Evolutionary conservation across 305 asterid species (phyloP).

Genomic region (Striga hermonthica): DNA sequence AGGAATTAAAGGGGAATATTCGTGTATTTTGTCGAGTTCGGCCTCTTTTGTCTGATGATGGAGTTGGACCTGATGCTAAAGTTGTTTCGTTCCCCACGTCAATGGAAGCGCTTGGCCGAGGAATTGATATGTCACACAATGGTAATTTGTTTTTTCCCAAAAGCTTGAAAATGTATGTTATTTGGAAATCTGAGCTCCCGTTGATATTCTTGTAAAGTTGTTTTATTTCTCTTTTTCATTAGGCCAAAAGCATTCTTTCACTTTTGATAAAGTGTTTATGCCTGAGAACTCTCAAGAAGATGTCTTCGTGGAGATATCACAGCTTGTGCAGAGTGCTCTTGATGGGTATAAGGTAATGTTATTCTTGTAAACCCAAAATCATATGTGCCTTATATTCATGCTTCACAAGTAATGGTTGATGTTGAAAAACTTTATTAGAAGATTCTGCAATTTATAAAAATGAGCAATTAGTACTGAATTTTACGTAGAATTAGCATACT

Average conservation of each 20-base stretch:
- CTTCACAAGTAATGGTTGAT: slow-evolving; percentile 19
- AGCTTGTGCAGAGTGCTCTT: slow-evolving; percentile 97
- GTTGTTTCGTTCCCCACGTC: slow-evolving; percentile 74
- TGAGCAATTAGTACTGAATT: too few relatives aligned
- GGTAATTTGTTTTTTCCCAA: slow-evolving; percentile 41
- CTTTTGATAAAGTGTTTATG: slow-evolving; percentile 81
- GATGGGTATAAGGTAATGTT: slow-evolving; percentile 87
- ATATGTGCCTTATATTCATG: slow-evolving; percentile 3
- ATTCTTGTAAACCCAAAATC: slow-evolving; percentile 19
- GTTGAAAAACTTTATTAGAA: slow-evolving; percentile 10
- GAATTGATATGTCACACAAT: slow-evolving; percentile 76
- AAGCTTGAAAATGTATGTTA: slow-evolving; percentile 12
- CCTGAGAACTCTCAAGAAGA: slow-evolving; percentile 83
- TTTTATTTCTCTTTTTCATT: slow-evolving; percentile 9
- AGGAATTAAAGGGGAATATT: slow-evolving; percentile 96
- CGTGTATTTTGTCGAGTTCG: slow-evolving; percentile 95
- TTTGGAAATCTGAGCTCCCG: not conserved
- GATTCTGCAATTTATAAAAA: not conserved
- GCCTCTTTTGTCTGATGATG: slow-evolving; percentile 72
- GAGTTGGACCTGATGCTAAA: slow-evolving; percentile 54
- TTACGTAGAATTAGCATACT: too few relatives aligned
- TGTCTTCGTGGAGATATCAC: slow-evolving; percentile 94
- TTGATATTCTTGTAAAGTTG: slow-evolving; percentile 3
- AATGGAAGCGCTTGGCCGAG: slow-evolving; percentile 71
- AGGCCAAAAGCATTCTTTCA: slow-evolving; percentile 90